phyloP scores from a whole-genome alignment of 208 protist species.

The Naegleria gruberi region DNA sequence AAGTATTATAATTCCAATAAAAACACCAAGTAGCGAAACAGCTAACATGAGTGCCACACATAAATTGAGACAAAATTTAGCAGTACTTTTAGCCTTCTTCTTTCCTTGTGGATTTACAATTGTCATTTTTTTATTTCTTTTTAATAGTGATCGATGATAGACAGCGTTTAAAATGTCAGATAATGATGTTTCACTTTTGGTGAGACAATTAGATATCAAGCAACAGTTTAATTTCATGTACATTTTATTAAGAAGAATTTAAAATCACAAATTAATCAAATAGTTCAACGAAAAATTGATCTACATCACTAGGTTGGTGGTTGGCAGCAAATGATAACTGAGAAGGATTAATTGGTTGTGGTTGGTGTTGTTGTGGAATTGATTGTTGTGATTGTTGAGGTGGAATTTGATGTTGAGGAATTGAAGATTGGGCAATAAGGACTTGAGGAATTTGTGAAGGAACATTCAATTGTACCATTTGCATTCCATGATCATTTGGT shows the following conservation, averaged over 20 bases:
- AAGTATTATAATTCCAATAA: background rate
- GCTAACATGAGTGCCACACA: background rate
- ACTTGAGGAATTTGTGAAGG: too few relatives aligned
- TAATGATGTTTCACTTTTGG: too few relatives aligned
- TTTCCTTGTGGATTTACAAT: background rate
- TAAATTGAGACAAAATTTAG: background rate
- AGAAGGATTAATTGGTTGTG: background rate
- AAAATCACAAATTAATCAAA: too few relatives aligned
- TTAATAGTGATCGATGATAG: background rate
- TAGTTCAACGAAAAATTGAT: constrained; percentile 10
- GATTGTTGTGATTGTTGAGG: background rate
- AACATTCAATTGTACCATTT: background rate
- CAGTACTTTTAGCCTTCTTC: background rate
- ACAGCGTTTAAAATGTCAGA: background rate
- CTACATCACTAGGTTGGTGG: constrained; percentile 11
- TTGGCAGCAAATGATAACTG: background rate
- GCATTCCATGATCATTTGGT: background rate
- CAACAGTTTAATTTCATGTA: too few relatives aligned
- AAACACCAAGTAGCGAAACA: background rate
- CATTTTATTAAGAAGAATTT: too few relatives aligned
- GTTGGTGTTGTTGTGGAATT: background rate
- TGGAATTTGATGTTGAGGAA: too few relatives aligned
- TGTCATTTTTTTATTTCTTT: background rate
- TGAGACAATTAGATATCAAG: too few relatives aligned
- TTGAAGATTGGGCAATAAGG: too few relatives aligned